Percentiles rank a stretch among this genome's conserved stretches.
phyloP scores from a whole-genome alignment of 345 rosid genomes.

The Combretum micranthum region DNA sequence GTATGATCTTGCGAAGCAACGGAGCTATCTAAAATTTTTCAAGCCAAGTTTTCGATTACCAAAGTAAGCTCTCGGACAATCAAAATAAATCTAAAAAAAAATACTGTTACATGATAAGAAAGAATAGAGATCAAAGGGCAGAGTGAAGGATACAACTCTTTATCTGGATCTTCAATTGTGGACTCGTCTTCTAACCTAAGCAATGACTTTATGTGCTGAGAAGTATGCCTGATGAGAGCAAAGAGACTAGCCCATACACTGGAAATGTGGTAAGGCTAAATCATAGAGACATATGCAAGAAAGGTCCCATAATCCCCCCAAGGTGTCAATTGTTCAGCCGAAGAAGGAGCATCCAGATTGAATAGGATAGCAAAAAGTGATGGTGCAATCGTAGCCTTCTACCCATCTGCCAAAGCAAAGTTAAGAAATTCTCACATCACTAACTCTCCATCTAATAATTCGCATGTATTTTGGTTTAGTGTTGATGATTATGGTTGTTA shows the following conservation, averaged over 20 bases:
- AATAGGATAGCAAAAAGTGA: conserved; percentile 9
- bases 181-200: conserved; percentile 36
- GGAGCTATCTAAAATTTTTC: conserved; percentile 21
- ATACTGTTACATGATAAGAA: conserved; percentile 42
- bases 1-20: conserved; percentile 19
- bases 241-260: conserved; percentile 38
- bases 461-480: no score
- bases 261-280: conserved; percentile 20
- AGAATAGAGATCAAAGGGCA: conserved; percentile 27
- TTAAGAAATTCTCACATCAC: conserved; percentile 12
- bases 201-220: conserved; percentile 10
- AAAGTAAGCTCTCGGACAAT: conserved; percentile 28
- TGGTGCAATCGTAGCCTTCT: conserved; percentile 14
- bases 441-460: no score
- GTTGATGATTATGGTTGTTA: no score
- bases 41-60: conserved; percentile 26
- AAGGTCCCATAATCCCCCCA: conserved; percentile 16
- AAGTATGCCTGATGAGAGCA: conserved; percentile 11
- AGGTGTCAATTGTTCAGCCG: conserved; percentile 12
- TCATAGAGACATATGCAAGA: conserved; percentile 18
- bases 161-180: conserved; percentile 41
- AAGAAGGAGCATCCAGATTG: conserved; percentile 11
- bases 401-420: conserved; percentile 27
- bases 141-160: conserved; percentile 25
- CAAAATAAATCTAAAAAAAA: conserved; percentile 41